These are phyloP conservation scores for Leccinellum albellum DNA, from an alignment of 768 basidiomycete genomes.

Conservation along the genomic window DNA sequence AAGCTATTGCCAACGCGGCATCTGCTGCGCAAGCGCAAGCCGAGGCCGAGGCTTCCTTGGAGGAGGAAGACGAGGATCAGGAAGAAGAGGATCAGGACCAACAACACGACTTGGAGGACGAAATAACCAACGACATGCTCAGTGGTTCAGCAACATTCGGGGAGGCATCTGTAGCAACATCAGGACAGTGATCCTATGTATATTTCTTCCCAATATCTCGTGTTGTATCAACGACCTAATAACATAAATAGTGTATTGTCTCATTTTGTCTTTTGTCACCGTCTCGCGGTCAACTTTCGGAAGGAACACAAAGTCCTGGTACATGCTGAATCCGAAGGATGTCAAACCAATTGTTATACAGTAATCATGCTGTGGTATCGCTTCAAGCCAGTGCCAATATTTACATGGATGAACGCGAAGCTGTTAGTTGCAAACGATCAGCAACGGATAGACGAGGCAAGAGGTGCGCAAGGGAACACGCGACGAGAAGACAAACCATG, in stretches of 20 bases:
- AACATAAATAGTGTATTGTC: conserved; percentile 24
- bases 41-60: conserved; percentile 71
- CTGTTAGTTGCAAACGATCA: conserved; percentile 7
- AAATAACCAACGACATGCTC: conserved; percentile 8
- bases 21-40: conserved; percentile 74
- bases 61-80: conserved; percentile 62
- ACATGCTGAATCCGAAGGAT: conserved; percentile 12
- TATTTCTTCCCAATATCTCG: conserved; percentile 5
- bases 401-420: conserved; percentile 33
- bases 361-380: conserved; percentile 18
- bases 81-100: conserved; percentile 43
- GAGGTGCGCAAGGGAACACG: background rate
- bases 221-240: conserved; percentile 19
- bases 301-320: conserved; percentile 8
- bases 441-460: background rate
- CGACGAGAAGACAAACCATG: background rate
- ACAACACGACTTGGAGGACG: conserved; percentile 23
- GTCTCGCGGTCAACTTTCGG: conserved; percentile 1
- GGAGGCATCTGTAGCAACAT: conserved; percentile 1
- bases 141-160: conserved; percentile 7
- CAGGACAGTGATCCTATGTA: conserved; percentile 21
- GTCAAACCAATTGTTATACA: conserved; percentile 25
- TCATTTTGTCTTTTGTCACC: conserved; percentile 1
- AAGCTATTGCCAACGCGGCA: conserved; percentile 72
- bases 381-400: conserved; percentile 22